These are phyloP conservation scores for Cornus controversa DNA, from an alignment of 148 eudicot genomes.

Conservation along the genomic window DNA sequence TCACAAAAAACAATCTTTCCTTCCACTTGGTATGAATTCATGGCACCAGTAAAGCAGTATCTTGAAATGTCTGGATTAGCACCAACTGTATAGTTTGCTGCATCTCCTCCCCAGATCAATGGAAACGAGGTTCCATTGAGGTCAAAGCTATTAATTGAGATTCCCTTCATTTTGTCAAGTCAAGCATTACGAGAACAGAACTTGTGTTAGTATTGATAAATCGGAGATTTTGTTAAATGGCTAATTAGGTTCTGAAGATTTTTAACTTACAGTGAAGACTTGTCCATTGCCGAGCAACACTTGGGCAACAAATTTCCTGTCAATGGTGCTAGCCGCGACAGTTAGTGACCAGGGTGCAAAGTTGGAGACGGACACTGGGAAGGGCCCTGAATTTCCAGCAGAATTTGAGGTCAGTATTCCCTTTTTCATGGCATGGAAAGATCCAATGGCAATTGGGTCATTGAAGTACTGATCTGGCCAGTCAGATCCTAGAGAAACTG, in stretches of 20 bases:
- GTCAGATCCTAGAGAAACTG: conserved; percentile 16
- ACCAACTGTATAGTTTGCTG: background rate
- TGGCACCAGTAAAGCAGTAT: background rate
- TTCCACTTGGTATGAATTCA: conserved; percentile 4
- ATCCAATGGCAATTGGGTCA: conserved; percentile 20
- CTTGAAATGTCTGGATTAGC: background rate
- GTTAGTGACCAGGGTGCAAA: conserved; percentile 11
- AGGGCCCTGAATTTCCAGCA: conserved; percentile 9
- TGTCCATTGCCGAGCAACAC: conserved; percentile 10
- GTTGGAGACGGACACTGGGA: background rate
- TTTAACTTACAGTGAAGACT: background rate
- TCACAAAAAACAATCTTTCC: conserved; percentile 6
- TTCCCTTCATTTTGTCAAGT: background rate
- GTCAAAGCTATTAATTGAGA: conserved; percentile 7
- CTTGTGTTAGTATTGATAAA: background rate
- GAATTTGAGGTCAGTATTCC: conserved; percentile 14
- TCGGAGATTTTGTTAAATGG: background rate
- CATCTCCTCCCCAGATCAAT: conserved; percentile 8
- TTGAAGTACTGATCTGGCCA: background rate
- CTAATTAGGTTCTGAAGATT: background rate
- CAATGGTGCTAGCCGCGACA: conserved; percentile 9
- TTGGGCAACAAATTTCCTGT: conserved; percentile 4
- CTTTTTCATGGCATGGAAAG: conserved; percentile 18
- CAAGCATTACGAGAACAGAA: background rate
- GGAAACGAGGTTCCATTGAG: background rate